Base-by-base conservation (phyloP, 345 rosid genomes). In the Raphanus raphanistrum region DNA sequence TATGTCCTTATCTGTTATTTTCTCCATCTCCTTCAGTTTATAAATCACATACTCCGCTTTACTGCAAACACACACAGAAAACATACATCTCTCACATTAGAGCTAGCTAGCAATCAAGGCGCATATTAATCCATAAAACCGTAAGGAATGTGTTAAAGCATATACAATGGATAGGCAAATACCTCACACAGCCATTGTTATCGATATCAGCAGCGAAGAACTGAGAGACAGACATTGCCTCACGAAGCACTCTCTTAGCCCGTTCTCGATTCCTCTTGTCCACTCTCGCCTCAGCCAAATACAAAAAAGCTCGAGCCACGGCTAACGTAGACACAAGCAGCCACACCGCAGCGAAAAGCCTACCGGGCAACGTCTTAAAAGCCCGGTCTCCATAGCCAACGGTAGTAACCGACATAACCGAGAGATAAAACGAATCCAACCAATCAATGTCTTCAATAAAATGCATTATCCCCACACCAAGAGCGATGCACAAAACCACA, bases 331-430 rank as follows among this genome's bases (percentile, higher is more conserved):
- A 95, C 52, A 92, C 94, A 61, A 95, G 96, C 87, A 95, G 79
- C 97, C 97, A 95, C 29, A 90, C 79, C 7, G 94, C 89, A 78
- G 99, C 97, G 45, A 95, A 95, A 71, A 92, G 78, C 59, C 96
- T 84, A 54, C 99, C 99, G 0, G 84, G 69, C 91, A 92, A 1
- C 0, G 98, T 88, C 75, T 57, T 72, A 83, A 90, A 95, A 0
- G 99, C 97, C 75, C 84, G 74, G 72, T 95, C 99, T 2, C 98
- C 98, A 32, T 90, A 95, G 0, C 99, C 99, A 64, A 95, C 97
- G 0, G 97, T 95, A 2, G 99, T 95, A 33, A 95, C 98, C 0
- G 98, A 95, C 99, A 94, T 94, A 80, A 94, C 98, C 4, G 97
- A 94, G 5, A 94, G 91, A 80, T 94, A 94, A 72, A 90, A 79